Evolutionary conservation across 139 green algal genomes (phyloP).

Genomic region (Nannochloris sp.): DNA sequence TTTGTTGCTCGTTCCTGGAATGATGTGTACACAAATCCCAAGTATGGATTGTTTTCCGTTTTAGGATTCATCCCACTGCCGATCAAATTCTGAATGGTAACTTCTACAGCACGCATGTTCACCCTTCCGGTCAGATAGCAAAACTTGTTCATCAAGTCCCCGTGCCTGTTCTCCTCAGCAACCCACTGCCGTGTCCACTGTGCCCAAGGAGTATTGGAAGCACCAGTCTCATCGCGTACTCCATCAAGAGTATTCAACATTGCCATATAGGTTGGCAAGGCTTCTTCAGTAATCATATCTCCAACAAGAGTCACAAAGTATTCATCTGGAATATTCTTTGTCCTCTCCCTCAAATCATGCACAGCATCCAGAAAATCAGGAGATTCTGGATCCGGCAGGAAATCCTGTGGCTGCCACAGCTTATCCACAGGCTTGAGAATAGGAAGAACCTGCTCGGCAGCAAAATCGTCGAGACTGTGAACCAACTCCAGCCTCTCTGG

Average conservation of each 20-base stretch:
- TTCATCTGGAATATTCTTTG: slow-evolving; percentile 79
- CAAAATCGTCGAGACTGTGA: slow-evolving; percentile 38
- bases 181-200: slow-evolving; percentile 76
- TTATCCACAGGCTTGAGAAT: slow-evolving; percentile 43
- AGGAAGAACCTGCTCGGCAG: slow-evolving; percentile 29
- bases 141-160: slow-evolving; percentile 74
- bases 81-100: slow-evolving; percentile 98
- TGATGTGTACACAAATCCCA: slow-evolving; percentile 97
- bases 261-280: slow-evolving; percentile 98
- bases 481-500: slow-evolving; percentile 48
- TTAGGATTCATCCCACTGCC: slow-evolving; percentile 90
- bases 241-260: slow-evolving; percentile 99
- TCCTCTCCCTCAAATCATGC: slow-evolving; percentile 68
- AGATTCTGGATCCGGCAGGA: slow-evolving; percentile 76
- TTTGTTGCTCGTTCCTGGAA: slow-evolving; percentile 97
- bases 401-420: slow-evolving; percentile 94
- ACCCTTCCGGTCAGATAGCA: slow-evolving; percentile 53
- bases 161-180: slow-evolving; percentile 93
- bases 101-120: slow-evolving; percentile 48
- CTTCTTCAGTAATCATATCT: slow-evolving; percentile 98
- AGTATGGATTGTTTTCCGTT: slow-evolving; percentile 98
- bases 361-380: slow-evolving; percentile 90
- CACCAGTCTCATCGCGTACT: slow-evolving; percentile 75
- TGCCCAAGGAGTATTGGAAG: slow-evolving; percentile 57
- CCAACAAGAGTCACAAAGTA: slow-evolving; percentile 85